A percentile compares a stretch with the other conserved stretches of the same genome.
These are phyloP conservation scores for Mucor velutinosus DNA, from an alignment of 371 early-diverging fungal species.

Conservation along the genomic window DNA sequence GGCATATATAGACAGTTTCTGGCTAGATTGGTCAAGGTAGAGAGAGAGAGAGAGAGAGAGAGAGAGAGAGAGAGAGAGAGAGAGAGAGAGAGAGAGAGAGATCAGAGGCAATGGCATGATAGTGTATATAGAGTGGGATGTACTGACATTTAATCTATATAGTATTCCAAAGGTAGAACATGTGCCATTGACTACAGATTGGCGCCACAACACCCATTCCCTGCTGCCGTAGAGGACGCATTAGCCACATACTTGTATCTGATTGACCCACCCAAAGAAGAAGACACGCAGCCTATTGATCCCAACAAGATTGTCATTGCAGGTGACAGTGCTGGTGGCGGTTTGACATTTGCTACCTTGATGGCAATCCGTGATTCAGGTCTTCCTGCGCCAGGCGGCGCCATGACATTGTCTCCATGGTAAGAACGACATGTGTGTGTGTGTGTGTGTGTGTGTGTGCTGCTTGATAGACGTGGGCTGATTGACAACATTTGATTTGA, in stretches of 20 bases:
- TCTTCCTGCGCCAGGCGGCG: slow-evolving; percentile 54
- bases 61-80: neutral
- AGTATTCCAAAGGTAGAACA: slow-evolving; percentile 34
- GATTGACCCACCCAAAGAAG: slow-evolving; percentile 54
- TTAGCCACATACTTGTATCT: slow-evolving; percentile 74
- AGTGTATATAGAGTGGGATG: no score
- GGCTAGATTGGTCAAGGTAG: slow-evolving; percentile 44
- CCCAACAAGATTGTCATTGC: slow-evolving; percentile 72
- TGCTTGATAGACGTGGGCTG: slow-evolving; percentile 17
- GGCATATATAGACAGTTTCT: slow-evolving; percentile 51
- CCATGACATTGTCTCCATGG: slow-evolving; percentile 52
- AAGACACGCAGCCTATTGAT: slow-evolving; percentile 38
- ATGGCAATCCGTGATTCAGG: slow-evolving; percentile 56
- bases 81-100: neutral
- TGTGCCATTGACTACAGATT: slow-evolving; percentile 75
- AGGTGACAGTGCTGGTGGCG: slow-evolving; percentile 87
- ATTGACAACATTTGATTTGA: neutral
- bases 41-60: neutral
- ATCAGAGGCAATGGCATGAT: neutral
- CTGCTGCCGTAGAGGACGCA: slow-evolving; percentile 81
- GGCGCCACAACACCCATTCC: slow-evolving; percentile 85
- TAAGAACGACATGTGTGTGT: slow-evolving; percentile 25
- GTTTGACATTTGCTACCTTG: slow-evolving; percentile 51
- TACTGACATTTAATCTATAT: neutral
- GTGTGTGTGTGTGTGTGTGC: no score